These are phyloP conservation scores for Peribolospora kevripleyi DNA, from an alignment of 768 basidiomycete species.

Conservation along the genomic window DNA sequence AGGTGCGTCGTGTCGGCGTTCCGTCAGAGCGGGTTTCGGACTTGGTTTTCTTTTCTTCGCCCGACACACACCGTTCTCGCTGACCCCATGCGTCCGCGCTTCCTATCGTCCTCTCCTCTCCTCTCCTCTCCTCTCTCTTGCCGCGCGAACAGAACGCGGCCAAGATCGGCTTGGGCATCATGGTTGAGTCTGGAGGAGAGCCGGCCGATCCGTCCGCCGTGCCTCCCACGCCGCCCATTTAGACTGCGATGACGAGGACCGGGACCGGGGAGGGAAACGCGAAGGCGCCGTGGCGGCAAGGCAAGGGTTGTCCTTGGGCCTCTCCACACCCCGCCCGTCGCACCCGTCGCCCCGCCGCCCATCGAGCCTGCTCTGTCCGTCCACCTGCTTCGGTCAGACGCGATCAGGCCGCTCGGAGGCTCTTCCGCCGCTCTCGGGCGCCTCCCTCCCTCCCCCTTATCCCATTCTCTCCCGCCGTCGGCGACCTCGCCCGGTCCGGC, in stretches of 20 bases:
- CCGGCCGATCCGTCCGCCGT: not conserved
- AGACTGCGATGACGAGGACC: not conserved
- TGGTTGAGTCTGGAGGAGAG: constrained; percentile 42
- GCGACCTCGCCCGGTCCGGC: too few species aligned
- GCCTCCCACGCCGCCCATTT: constrained; percentile 1
- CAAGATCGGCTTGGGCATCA: constrained; percentile 88
- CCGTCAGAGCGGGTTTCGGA: not conserved
- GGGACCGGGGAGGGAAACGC: too few species aligned
- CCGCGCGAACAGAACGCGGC: constrained; percentile 43
- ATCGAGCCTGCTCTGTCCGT: too few species aligned
- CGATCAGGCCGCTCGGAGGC: too few species aligned
- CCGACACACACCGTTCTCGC: not conserved
- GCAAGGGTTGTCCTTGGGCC: too few species aligned
- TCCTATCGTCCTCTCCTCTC: constrained; percentile 4
- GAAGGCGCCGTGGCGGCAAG: too few species aligned
- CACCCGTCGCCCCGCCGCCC: too few species aligned
- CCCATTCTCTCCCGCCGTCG: too few species aligned
- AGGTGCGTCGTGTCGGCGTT: constrained; percentile 29
- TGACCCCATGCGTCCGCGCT: not conserved
- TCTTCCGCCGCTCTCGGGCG: too few species aligned
- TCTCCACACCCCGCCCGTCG: too few species aligned
- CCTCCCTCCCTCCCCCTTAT: too few species aligned
- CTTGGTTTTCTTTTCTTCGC: not conserved
- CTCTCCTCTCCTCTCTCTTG: not conserved
- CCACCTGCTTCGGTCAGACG: too few species aligned